These are phyloP conservation scores for Nemania serpens DNA, from an alignment of 2,329 filamentous ascomycete species.

Conservation along the genomic window DNA sequence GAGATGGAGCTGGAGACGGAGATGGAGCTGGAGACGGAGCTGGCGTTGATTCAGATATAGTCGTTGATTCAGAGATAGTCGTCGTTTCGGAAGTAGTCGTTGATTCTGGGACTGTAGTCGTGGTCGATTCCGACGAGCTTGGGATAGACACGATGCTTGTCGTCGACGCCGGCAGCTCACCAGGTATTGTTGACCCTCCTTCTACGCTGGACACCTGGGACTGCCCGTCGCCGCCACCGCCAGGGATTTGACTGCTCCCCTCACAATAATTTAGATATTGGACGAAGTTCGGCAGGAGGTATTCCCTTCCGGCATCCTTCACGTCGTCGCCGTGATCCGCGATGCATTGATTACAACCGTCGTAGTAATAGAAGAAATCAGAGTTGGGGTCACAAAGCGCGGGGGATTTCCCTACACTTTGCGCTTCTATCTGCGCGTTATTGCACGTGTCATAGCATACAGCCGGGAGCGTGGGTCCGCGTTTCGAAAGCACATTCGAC, in stretches of 20 bases:
- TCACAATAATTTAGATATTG: conserved; percentile 56
- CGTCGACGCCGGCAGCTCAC: conserved; percentile 26
- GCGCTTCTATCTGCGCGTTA: conserved; percentile 51
- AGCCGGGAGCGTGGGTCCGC: conserved; percentile 48
- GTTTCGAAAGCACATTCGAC: conserved; percentile 42
- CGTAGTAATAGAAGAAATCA: conserved; percentile 46
- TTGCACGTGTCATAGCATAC: conserved; percentile 61
- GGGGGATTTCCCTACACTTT: conserved; percentile 52
- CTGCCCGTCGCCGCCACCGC: conserved; percentile 10
- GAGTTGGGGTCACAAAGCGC: conserved; percentile 52
- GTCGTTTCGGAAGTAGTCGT: conserved; percentile 10
- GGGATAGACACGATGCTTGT: conserved; percentile 13
- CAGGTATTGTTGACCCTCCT: conserved; percentile 25
- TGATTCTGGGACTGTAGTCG: neutral
- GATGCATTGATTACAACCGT: conserved; percentile 52
- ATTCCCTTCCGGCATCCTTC: conserved; percentile 40
- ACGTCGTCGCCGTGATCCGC: conserved; percentile 28
- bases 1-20: conserved; percentile 8
- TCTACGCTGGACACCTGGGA: conserved; percentile 23
- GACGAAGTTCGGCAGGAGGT: conserved; percentile 45
- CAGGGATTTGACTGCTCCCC: neutral
- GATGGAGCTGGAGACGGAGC: neutral
- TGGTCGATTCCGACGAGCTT: conserved; percentile 16
- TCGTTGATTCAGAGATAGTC: conserved; percentile 8
- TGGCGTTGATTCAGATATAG: neutral